phyloP scores from a whole-genome alignment of 2,329 filamentous ascomycete genomes.

The Cercospora sesami region DNA sequence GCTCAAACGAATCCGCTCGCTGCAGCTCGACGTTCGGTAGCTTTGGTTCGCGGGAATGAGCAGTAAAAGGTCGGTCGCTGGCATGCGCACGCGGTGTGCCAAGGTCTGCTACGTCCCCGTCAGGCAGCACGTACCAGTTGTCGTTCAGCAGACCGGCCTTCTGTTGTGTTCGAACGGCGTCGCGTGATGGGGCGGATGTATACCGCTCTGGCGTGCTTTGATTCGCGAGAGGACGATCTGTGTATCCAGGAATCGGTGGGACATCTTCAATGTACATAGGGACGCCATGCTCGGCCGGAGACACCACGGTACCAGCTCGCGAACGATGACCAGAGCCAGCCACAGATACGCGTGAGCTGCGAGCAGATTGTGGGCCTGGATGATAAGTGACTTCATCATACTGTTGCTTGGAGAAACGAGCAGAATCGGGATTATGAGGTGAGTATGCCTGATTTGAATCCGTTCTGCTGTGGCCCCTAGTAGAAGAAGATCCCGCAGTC shows the following conservation, averaged over 20 bases:
- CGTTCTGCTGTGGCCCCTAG: slow-evolving; percentile 66
- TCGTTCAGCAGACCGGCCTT: slow-evolving; percentile 45
- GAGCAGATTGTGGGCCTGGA: slow-evolving; percentile 37
- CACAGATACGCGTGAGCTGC: slow-evolving; percentile 43
- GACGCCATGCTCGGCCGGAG: slow-evolving; percentile 17
- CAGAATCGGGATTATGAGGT: slow-evolving; percentile 52
- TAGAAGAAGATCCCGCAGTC: neutral
- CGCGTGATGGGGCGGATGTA: slow-evolving; percentile 23
- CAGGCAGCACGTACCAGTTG: slow-evolving; percentile 50
- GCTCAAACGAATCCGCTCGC: slow-evolving; percentile 32
- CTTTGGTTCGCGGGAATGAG: slow-evolving; percentile 19
- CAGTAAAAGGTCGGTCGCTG: slow-evolving; percentile 14
- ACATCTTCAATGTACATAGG: slow-evolving; percentile 23
- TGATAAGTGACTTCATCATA: slow-evolving; percentile 42
- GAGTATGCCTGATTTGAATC: slow-evolving; percentile 62
- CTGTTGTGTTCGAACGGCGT: slow-evolving; percentile 30
- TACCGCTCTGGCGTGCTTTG: slow-evolving; percentile 21
- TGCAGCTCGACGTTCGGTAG: slow-evolving; percentile 26
- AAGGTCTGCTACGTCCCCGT: slow-evolving; percentile 33
- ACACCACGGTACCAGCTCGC: slow-evolving; percentile 25
- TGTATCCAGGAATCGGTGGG: slow-evolving; percentile 20
- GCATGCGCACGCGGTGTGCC: slow-evolving; percentile 25
- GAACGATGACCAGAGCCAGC: slow-evolving; percentile 21
- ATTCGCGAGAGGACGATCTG: slow-evolving; percentile 8
- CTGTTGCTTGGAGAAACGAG: slow-evolving; percentile 56